Base-by-base conservation (phyloP, 495 filamentous ascomycete species). In the Hapsidospora chrysogenum region DNA sequence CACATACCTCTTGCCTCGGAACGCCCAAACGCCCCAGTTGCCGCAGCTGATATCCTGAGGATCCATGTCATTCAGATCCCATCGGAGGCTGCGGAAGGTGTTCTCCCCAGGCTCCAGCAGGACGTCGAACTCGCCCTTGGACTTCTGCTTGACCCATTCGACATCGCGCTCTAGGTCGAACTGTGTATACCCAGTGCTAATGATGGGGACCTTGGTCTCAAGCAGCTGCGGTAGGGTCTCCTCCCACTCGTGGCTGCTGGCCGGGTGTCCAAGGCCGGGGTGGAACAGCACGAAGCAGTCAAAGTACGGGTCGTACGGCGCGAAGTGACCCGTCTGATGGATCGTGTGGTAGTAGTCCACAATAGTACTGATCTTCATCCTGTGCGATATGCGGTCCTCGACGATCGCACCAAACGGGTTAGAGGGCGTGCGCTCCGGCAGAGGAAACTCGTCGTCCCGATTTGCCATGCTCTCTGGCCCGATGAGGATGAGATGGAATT, bases 301-400 rank as follows among this genome's bases (percentile, higher is more conserved):
- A 45, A 99, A 87, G 53, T 99, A 99, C 1, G 89, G 89, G 53
- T 99, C 89, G 56, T 82, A 95, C 0, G 92, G 92, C 17, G 79
- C 68, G 61, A 96, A 99, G 37, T 81, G 64, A 20, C 78, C 72
- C 1, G 87, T 76, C 46, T 87, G 74, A 58, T 96, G 86, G 47
- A 99, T 68, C 1, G 85, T 95, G 53, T 99, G 86, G 63, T 86
- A 99, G 57, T 99, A 95, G 40, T 99, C 92, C 17, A 95, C 86
- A 46, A 84, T 93, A 0, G 89, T 99, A 47, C 73, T 84, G 43
- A 99, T 92, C 62, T 96, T 96, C 74, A 94, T 74, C 36, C 74
- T 72, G 14, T 76, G 71, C 45, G 75, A 77, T 2, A 96, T 65
- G 13, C 87, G 67, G 51, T 85, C 85, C 57, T 99, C 92, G 6